Conservation (phyloP, 75 land plant species). For the Gnetum montanum region DNA sequence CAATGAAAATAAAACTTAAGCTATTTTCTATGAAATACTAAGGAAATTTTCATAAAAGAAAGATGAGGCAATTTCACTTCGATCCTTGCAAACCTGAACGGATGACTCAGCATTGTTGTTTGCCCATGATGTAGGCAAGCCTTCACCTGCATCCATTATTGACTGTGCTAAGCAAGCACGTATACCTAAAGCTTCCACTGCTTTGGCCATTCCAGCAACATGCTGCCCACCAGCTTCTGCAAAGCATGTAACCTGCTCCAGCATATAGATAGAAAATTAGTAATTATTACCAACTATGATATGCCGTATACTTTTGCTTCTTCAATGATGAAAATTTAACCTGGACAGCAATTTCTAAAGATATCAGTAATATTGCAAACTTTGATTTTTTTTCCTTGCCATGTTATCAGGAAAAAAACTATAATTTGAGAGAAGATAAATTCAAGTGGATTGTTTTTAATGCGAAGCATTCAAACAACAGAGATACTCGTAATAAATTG, state of each 20-base stretch:
- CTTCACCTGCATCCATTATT: conserved; percentile 85
- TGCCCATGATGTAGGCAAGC: conserved; percentile 73
- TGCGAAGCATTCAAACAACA: too few species aligned
- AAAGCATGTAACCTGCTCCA: conserved; percentile 86
- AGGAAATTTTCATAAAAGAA: too few species aligned
- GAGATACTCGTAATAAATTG: too few species aligned
- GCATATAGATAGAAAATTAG: not conserved
- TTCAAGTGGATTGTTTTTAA: too few species aligned
- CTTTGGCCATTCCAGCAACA: conserved; percentile 81
- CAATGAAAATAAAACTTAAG: too few species aligned
- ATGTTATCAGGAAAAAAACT: too few species aligned
- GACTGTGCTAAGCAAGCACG: conserved; percentile 86
- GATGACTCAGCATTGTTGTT: conserved; percentile 52
- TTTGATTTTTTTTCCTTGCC: too few species aligned
- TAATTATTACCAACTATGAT: not conserved
- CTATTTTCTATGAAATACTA: too few species aligned
- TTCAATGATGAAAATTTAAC: not conserved
- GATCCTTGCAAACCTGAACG: conserved; percentile 50
- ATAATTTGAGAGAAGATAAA: too few species aligned
- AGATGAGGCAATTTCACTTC: too few species aligned
- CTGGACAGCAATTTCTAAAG: too few species aligned
- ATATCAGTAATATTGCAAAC: too few species aligned
- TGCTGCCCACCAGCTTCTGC: conserved; percentile 99
- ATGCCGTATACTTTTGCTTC: not conserved
- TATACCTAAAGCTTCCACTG: conserved; percentile 69